A percentile compares a stretch with the other conserved stretches of the same genome.
Conservation (phyloP, 2,329 filamentous ascomycete genomes). For the Botrytis porri region DNA sequence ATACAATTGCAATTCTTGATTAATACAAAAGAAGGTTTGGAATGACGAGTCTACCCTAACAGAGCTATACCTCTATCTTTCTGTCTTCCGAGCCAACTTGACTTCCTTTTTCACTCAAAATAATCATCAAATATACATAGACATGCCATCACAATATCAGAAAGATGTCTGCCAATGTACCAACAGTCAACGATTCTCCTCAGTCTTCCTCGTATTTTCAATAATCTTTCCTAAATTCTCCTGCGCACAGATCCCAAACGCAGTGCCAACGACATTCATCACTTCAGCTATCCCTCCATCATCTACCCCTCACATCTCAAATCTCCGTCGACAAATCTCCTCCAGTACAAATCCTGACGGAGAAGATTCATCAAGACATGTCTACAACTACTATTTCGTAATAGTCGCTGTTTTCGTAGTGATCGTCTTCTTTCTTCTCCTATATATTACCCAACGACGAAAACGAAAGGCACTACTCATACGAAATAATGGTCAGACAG, state of each 20-base stretch:
- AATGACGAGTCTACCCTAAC: background rate
- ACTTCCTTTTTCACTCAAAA: background rate
- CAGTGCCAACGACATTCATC: slow-evolving; percentile 18
- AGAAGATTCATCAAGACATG: slow-evolving; percentile 41
- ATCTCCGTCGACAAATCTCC: background rate
- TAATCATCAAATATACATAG: background rate
- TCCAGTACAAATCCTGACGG: background rate
- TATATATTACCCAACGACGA: slow-evolving; percentile 45
- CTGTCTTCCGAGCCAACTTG: background rate
- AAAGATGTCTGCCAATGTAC: slow-evolving; percentile 25
- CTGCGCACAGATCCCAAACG: slow-evolving; percentile 28
- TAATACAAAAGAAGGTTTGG: slow-evolving; percentile 7
- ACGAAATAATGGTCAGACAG: slow-evolving; percentile 33
- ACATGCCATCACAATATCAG: slow-evolving; percentile 8
- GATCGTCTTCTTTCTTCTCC: slow-evolving; percentile 42
- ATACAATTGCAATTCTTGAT: background rate
- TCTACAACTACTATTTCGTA: slow-evolving; percentile 55
- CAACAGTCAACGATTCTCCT: slow-evolving; percentile 21
- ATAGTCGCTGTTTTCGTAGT: slow-evolving; percentile 48
- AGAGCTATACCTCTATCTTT: background rate
- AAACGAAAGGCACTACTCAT: slow-evolving; percentile 27
- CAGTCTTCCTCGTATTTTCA: slow-evolving; percentile 30
- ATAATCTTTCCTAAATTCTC: slow-evolving; percentile 29
- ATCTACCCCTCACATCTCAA: slow-evolving; percentile 8
- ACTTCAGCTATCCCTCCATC: slow-evolving; percentile 20